Base-by-base conservation (phyloP, 306 rosid genomes). In the Quercus gilva region DNA sequence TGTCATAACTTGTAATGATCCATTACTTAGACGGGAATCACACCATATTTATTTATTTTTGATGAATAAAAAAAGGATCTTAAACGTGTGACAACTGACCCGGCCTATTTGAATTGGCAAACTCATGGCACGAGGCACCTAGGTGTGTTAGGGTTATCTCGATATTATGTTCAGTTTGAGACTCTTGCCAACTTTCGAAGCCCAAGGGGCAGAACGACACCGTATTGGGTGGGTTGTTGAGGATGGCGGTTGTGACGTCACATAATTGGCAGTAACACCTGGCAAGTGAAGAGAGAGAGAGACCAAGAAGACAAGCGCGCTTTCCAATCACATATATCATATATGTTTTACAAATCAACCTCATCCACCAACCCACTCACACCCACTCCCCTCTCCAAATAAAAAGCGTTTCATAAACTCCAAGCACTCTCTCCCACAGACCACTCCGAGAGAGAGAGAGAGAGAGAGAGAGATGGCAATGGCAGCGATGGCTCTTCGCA, bases 401-500 rank as follows among this genome's bases (percentile, higher is more conserved):
- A 68, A 10, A 35, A 14, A 68, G 11, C 21, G 0, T 19, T 23
- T 0, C 13, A 59, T 4, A 59, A 21, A 21, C 12, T 6, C 5
- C 5, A 21, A 11, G 6, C 63, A 2, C 63, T 20, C 15, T 31
- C 71, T 33, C 25, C 1, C 43, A 14, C 25, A 41, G 45, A 41
- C 3, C 45, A 41, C 45, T 37, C 2, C 45, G 0, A 49, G 52
- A 45, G 70, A 26, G 69, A n/a, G 6, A 64, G 37, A 63, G 14
- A 21, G 13, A n/a, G 25, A 33, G 7, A 13, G 49, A 29, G 41
- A 49, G 33, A 20, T 31, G 25, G 26, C 81, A 76, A 87, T 88
- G 91, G 87, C 97, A 25, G 88, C 96, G 37, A 78, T 88, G 91
- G 96, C 94, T 80, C 91, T 92, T 76, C 97, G 94, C 76, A 83